Percentiles rank a stretch among this genome's conserved stretches.
Evolutionary conservation across 345 rosid species (phyloP).

Genomic region (Geranium rotundifolium): DNA sequence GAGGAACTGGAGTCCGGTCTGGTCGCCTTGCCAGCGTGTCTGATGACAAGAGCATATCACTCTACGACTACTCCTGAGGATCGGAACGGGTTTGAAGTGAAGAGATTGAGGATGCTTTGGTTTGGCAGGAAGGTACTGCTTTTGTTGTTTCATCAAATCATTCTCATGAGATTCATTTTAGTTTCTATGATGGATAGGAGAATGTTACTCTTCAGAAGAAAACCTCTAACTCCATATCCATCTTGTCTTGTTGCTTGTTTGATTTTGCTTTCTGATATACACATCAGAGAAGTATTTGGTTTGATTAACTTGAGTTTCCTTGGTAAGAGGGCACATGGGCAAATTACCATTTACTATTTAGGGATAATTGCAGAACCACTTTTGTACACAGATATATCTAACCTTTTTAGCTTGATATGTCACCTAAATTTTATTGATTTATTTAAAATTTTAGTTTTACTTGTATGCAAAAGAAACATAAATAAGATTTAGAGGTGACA

Average conservation of each 20-base stretch:
- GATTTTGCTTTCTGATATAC: background rate
- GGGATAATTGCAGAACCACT: too few species aligned
- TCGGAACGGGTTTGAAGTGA: too few species aligned
- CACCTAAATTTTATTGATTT: too few species aligned
- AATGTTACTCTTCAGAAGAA: background rate
- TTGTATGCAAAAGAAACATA: too few species aligned
- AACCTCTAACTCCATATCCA: background rate
- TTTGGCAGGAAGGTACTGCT: background rate
- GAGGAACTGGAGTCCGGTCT: constrained; percentile 34
- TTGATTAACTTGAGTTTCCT: too few species aligned
- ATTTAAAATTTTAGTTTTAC: too few species aligned
- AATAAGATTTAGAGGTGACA: too few species aligned
- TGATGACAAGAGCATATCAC: constrained; percentile 87
- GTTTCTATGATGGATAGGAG: background rate
- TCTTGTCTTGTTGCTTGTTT: background rate
- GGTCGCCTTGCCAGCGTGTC: constrained; percentile 84
- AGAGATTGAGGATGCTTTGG: background rate
- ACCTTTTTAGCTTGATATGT: too few species aligned
- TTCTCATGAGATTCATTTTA: background rate
- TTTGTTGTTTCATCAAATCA: background rate
- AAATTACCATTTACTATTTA: too few species aligned
- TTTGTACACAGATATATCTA: too few species aligned
- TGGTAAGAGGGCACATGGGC: too few species aligned
- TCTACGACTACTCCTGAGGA: constrained; percentile 66
- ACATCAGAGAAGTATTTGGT: too few species aligned